Evolutionary conservation across 257 asterid genomes (phyloP), one percentile per base, ranked within the genome.

Genomic region (Marsdenia floribunda): DNA sequence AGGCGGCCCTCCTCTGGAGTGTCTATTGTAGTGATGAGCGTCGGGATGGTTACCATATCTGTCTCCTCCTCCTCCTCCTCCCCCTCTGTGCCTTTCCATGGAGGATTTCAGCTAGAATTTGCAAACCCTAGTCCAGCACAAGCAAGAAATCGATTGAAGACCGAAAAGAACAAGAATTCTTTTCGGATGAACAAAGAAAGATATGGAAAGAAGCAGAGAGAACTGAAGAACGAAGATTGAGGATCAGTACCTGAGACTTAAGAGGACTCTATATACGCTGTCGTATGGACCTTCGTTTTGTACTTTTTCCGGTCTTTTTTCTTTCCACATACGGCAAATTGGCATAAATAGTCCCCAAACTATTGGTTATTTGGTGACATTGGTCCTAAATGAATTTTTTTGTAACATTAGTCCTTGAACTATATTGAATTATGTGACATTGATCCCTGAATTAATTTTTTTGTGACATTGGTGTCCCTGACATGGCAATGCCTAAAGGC

Each of bases 51-150:
- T 61, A 4, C 73, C 77, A 26, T 76, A 73, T 22, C 84, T 78
- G 55, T 68, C 78, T 65, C 80, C 79, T 14, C 74, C 79, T 33
- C 79, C 50, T 4, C 73, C 79, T 33, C 79, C 50, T 4, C 80
- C 79, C 10, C 77, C 83, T 47, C 79, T 68, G 53, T 77, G 84
- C 53, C 84, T 73, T 24, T 80, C 81, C 84, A 80, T 73, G 47
- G 29, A 8, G 19, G 24, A 44, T 6, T 71, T 46, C 8, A 24
- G 22, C 21, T 6, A 24, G 19, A 71, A 37, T 47, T 24, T 24
- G 15, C 35, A 7, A 73, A 78, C 57, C n/a, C 57, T 5, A 70
- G 46, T 13, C 22, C 21, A 44, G 11, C 0, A 3, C 12, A 35
- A 47, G 10, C 14, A 3, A 3, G 64, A 14, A 29, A 47, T 42